Conservation (phyloP, 108 stramenopile species). For the Conticribra weissflogii region DNA sequence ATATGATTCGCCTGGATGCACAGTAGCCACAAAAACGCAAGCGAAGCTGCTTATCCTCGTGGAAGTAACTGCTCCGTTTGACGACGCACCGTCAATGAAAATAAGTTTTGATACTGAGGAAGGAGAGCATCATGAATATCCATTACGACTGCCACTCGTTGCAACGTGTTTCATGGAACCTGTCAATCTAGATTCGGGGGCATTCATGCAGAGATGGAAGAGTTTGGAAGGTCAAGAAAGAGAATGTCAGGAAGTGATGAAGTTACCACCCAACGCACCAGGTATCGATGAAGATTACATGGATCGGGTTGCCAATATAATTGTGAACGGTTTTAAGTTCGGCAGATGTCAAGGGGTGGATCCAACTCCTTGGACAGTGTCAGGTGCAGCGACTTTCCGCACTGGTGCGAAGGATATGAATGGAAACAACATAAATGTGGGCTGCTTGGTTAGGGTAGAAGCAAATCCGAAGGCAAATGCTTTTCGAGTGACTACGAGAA, state of each 20-base stretch:
- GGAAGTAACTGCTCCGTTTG: constrained; percentile 90
- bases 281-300: constrained; percentile 86
- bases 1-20: constrained; percentile 66
- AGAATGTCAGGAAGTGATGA: constrained; percentile 93
- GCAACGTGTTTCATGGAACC: constrained; percentile 93
- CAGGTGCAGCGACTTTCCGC: constrained; percentile 87
- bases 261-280: constrained; percentile 77
- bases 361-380: constrained; percentile 89
- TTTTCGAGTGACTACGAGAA: constrained; percentile 88
- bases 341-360: constrained; percentile 85
- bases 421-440: constrained; percentile 91
- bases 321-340: constrained; percentile 88
- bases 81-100: constrained; percentile 90
- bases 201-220: constrained; percentile 93
- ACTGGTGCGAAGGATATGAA: constrained; percentile 87
- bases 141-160: constrained; percentile 89
- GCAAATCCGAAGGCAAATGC: constrained; percentile 90
- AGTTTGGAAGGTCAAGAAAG: constrained; percentile 88
- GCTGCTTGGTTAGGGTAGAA: constrained; percentile 88
- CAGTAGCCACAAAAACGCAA: constrained; percentile 83
- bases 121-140: constrained; percentile 83
- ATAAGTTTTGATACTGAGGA: constrained; percentile 84
- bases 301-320: constrained; percentile 77
- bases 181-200: constrained; percentile 58
- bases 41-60: constrained; percentile 82